Conservation (phyloP, 2,329 filamentous ascomycete species). For the Cercospora citrullina region DNA sequence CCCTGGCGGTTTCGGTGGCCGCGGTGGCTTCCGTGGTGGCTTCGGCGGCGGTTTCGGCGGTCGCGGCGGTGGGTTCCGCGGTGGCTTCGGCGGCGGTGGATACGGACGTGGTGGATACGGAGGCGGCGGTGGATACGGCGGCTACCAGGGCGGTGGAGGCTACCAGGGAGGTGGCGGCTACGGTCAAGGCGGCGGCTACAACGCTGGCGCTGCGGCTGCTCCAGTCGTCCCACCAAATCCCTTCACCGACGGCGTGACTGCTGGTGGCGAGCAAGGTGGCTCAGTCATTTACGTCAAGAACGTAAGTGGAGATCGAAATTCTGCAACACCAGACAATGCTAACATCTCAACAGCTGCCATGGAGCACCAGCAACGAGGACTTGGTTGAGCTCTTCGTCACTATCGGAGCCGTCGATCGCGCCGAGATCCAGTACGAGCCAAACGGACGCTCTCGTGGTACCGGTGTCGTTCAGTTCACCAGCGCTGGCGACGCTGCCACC, state of each 20-base stretch:
- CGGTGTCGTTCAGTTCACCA: slow-evolving; percentile 94
- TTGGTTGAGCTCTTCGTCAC: slow-evolving; percentile 94
- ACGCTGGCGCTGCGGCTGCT: slow-evolving; percentile 50
- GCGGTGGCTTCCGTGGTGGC: slow-evolving; percentile 44
- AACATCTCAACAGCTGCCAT: slow-evolving; percentile 69
- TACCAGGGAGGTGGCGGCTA: slow-evolving; percentile 49
- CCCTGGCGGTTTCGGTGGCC: slow-evolving; percentile 42
- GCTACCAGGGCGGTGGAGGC: slow-evolving; percentile 58
- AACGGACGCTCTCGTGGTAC: slow-evolving; percentile 93
- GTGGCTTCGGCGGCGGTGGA: slow-evolving; percentile 39
- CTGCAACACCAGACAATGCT: slow-evolving; percentile 34
- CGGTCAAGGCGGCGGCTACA: slow-evolving; percentile 44
- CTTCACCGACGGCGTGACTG: slow-evolving; percentile 89
- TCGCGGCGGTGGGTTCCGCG: slow-evolving; percentile 48
- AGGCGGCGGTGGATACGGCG: slow-evolving; percentile 61
- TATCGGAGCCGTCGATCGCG: slow-evolving; percentile 95
- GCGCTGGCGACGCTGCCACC: slow-evolving; percentile 79
- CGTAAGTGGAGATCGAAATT: slow-evolving; percentile 58
- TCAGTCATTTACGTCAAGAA: slow-evolving; percentile 94
- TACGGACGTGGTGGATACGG: slow-evolving; percentile 55
- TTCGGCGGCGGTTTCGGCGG: slow-evolving; percentile 45
- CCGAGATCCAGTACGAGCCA: slow-evolving; percentile 98
- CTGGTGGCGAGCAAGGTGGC: slow-evolving; percentile 73
- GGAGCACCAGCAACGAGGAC: slow-evolving; percentile 99
- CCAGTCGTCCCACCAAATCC: slow-evolving; percentile 64